Evolutionary conservation across 2,329 filamentous ascomycete species (phyloP), one percentile per base, ranked within the genome.

Genomic region (Penicillium sp.): DNA sequence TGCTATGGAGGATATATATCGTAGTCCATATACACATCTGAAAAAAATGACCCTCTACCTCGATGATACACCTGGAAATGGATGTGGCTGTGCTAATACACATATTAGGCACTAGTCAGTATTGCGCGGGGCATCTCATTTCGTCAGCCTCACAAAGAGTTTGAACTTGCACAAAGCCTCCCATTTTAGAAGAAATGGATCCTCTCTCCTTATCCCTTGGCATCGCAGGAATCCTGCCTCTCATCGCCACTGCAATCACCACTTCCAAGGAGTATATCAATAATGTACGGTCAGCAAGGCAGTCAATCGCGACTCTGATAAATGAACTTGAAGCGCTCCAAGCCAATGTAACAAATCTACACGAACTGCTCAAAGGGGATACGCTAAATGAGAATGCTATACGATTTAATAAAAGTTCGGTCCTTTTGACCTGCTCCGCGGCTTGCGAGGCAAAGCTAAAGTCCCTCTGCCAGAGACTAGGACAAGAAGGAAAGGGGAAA

Each of bases 251-350:
- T 52, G 55, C 45, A n/a, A 58, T 58, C 55, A 58, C 37, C 26
- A 58, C 48, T 6, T 43, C 46, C 7, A 58, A 58, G 14, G 55
- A 58, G 38, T 58, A 58, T 48, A 58, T 58, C 8, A 35, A 58
- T 26, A 58, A 26, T 26, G 55, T 58, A 26, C 52, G 48, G n/a
- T 51, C 46, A 13, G 46, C 46, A 10, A 51, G 46, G 26, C 6
- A 51, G 28, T 51, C 46, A 13, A 22, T 51, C n/a, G 30, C 28
- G 46, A 51, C 46, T 4, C 13, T 51, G n/a, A 22, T 51, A 13
- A 35, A 11, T 11, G 46, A 51, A 16, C 46, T 51, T n/a, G 46
- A 51, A 35, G 46, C n/a, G 2, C 46, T 51, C 0, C 46, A 51
- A 35, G 26, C 46, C 28, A 51, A 51, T 30, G 46, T 51, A 10